These are phyloP conservation scores for Penicillium simplicissimum DNA, from an alignment of 495 filamentous ascomycete species.

Conservation along the genomic window DNA sequence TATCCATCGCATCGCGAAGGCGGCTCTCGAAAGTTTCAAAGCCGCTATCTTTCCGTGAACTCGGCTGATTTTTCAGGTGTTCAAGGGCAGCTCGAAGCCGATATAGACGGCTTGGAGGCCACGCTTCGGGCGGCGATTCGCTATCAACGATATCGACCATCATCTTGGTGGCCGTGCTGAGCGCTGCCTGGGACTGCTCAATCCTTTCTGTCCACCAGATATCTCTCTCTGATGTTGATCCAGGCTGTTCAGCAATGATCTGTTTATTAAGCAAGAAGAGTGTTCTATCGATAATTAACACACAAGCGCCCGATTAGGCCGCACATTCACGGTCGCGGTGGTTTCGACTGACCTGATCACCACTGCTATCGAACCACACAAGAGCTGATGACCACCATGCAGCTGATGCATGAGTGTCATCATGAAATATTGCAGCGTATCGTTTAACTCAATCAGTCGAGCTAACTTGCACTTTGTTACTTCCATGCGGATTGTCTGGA, in stretches of 20 bases:
- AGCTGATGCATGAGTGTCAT: constrained; percentile 4
- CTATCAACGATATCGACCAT: constrained; percentile 10
- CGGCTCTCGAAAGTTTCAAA: not conserved
- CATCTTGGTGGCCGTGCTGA: constrained; percentile 9
- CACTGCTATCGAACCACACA: constrained; percentile 9
- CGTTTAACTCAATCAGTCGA: not conserved
- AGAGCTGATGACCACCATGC: constrained; percentile 1
- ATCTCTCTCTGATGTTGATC: not conserved
- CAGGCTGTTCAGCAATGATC: constrained; percentile 2
- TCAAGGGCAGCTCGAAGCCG: constrained; percentile 1
- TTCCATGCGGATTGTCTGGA: constrained; percentile 1
- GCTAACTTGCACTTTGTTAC: not conserved
- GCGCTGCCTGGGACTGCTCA: constrained; percentile 4
- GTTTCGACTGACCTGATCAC: constrained; percentile 7
- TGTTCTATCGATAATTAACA: not conserved
- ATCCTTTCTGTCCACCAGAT: constrained; percentile 2
- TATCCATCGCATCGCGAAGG: constrained; percentile 1
- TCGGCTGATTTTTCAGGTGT: not conserved
- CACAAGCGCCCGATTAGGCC: not conserved
- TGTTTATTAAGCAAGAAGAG: constrained; percentile 5
- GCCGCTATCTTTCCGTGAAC: not conserved
- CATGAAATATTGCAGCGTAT: constrained; percentile 3
- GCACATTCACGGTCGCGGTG: not conserved
- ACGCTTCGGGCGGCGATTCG: not conserved
- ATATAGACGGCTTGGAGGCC: constrained; percentile 10